A percentile compares a stretch with the other conserved stretches of the same genome.
Conservation (phyloP, 169 alveolate genomes). For the Babesia ovata region DNA sequence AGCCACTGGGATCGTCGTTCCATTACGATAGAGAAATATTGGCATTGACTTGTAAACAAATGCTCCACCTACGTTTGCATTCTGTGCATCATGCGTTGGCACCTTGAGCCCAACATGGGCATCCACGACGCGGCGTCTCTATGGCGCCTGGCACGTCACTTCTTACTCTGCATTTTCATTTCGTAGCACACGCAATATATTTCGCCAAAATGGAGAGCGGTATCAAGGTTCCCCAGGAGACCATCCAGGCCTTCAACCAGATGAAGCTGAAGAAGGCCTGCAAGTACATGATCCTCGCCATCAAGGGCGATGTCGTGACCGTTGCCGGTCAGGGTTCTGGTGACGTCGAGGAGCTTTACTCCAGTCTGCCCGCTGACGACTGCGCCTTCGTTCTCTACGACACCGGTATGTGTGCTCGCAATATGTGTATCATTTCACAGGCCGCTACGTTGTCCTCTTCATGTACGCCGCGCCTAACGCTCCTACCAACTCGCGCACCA, state of each 20-base stretch:
- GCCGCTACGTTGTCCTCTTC: slow-evolving; percentile 73
- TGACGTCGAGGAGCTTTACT: slow-evolving; percentile 65
- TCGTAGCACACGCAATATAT: neutral
- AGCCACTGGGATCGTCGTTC: too few species aligned
- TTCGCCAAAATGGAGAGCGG: slow-evolving; percentile 76
- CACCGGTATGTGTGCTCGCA: slow-evolving; percentile 59
- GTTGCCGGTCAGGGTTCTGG: slow-evolving; percentile 58
- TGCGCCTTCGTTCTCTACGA: slow-evolving; percentile 81
- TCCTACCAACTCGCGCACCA: slow-evolving; percentile 74
- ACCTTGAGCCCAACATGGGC: slow-evolving; percentile 38
- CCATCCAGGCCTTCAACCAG: slow-evolving; percentile 71
- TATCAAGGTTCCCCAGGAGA: slow-evolving; percentile 73
- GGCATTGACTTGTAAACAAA: too few species aligned
- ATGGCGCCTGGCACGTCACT: slow-evolving; percentile 24
- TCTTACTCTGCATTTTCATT: neutral
- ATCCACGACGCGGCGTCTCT: neutral
- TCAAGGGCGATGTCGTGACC: slow-evolving; percentile 50
- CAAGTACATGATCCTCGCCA: slow-evolving; percentile 73
- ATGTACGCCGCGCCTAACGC: slow-evolving; percentile 78
- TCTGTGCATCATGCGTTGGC: neutral
- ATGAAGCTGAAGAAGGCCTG: slow-evolving; percentile 75
- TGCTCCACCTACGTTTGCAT: neutral
- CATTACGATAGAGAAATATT: too few species aligned
- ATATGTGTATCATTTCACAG: slow-evolving; percentile 28
- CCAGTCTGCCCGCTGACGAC: slow-evolving; percentile 58